Percentiles rank a stretch among this genome's conserved stretches.
These are phyloP conservation scores for Leptodontidium sp. DNA, from an alignment of 2,329 filamentous ascomycete genomes.

Conservation along the genomic window DNA sequence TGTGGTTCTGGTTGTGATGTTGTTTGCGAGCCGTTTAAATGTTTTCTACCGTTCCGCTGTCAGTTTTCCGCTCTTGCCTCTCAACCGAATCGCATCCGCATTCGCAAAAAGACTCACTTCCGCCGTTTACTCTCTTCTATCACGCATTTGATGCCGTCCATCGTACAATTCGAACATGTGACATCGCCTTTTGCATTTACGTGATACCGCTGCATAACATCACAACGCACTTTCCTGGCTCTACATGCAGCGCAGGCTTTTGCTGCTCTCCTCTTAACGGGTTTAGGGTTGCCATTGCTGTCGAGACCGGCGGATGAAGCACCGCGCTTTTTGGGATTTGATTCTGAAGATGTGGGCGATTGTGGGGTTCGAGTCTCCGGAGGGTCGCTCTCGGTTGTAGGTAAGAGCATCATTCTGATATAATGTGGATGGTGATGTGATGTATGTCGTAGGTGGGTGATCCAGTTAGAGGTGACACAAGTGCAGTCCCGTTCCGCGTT, in stretches of 20 bases:
- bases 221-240: slow-evolving; percentile 89
- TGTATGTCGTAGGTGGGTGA: background rate
- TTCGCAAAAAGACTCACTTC: slow-evolving; percentile 57
- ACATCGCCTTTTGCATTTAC: slow-evolving; percentile 41
- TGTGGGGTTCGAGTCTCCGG: slow-evolving; percentile 23
- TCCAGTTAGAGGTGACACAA: background rate
- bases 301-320: slow-evolving; percentile 32
- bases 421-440: too few species aligned
- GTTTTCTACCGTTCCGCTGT: slow-evolving; percentile 37
- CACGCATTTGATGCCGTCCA: slow-evolving; percentile 59
- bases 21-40: slow-evolving; percentile 38
- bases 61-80: slow-evolving; percentile 18
- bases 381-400: slow-evolving; percentile 8
- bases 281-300: slow-evolving; percentile 39
- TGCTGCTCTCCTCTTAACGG: slow-evolving; percentile 80
- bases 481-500: background rate
- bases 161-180: slow-evolving; percentile 45
- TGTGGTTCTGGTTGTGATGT: slow-evolving; percentile 21
- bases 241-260: slow-evolving; percentile 91
- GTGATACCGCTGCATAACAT: slow-evolving; percentile 78
- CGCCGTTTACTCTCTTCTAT: slow-evolving; percentile 72
- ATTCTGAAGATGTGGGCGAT: slow-evolving; percentile 26
- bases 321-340: slow-evolving; percentile 37
- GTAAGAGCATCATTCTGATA: background rate
- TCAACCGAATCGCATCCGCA: background rate